Percentiles rank a stretch among this genome's conserved stretches.
Evolutionary conservation across 163 green algal genomes (phyloP).

Genomic region (Trebouxia gelatinosa): DNA sequence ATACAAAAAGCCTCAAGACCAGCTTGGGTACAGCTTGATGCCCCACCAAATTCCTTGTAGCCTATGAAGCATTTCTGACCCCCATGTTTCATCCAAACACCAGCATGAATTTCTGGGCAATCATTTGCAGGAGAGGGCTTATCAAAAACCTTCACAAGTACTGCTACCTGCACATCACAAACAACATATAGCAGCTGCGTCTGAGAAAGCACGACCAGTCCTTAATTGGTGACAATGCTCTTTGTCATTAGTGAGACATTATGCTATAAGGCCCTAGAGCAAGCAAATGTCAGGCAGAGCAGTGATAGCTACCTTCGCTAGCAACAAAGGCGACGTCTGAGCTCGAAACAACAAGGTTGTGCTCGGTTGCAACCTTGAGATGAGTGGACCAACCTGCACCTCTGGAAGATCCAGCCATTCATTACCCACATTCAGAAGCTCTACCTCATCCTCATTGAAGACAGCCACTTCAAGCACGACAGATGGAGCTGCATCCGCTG

Average conservation of each 20-base stretch:
- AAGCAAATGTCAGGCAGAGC: conserved; percentile 14
- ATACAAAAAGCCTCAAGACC: too few relatives aligned
- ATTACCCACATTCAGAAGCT: conserved; percentile 9
- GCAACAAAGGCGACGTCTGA: neutral
- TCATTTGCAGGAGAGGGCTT: neutral
- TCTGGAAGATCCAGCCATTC: too few relatives aligned
- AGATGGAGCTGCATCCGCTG: neutral
- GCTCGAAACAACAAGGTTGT: neutral
- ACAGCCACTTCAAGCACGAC: conserved; percentile 17
- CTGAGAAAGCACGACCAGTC: neutral
- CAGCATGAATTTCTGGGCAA: conserved; percentile 16
- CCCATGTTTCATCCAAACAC: conserved; percentile 17
- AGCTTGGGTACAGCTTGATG: too few relatives aligned
- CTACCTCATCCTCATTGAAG: neutral
- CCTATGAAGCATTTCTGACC: conserved; percentile 4
- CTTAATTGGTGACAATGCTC: neutral
- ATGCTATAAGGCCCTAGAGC: neutral
- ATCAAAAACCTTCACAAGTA: conserved; percentile 18
- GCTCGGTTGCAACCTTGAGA: too few relatives aligned
- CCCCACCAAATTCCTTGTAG: conserved; percentile 18
- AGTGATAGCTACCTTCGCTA: neutral
- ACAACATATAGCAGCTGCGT: conserved; percentile 5
- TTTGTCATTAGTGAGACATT: neutral
- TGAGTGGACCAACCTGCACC: too few relatives aligned
- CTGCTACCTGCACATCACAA: conserved; percentile 10